A percentile compares a stretch with the other conserved stretches of the same genome.
Evolutionary conservation across 305 asterid species (phyloP).

Genomic region (Striga hermonthica): DNA sequence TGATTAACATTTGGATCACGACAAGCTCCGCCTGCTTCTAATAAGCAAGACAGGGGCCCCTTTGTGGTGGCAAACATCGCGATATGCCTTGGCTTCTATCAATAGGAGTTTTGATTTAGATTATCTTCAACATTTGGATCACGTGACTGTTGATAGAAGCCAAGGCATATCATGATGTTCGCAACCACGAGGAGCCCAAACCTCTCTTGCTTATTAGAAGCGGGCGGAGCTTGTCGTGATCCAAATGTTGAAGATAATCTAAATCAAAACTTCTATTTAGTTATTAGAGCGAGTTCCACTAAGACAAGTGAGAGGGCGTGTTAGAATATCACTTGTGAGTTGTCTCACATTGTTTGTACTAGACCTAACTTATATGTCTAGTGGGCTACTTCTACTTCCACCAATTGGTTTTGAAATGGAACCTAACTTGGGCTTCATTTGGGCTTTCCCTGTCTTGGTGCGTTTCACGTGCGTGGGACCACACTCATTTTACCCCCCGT

Average conservation of each 20-base stretch:
- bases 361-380: too few species aligned
- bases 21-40: neutral
- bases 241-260: neutral
- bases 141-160: constrained; percentile 41
- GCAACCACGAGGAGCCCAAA: constrained; percentile 37
- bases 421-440: too few species aligned
- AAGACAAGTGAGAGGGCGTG: neutral
- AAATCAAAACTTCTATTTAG: constrained; percentile 26
- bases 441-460: too few species aligned
- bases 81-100: constrained; percentile 44
- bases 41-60: constrained; percentile 34
- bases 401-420: too few species aligned
- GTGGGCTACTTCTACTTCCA: too few species aligned
- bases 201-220: constrained; percentile 30
- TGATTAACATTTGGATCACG: neutral
- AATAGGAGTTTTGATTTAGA: constrained; percentile 27
- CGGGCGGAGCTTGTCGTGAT: constrained; percentile 36
- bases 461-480: too few species aligned
- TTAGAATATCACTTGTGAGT: too few species aligned
- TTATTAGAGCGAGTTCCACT: constrained; percentile 23
- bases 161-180: constrained; percentile 45
- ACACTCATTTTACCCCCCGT: too few species aligned
- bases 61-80: constrained; percentile 41
- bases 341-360: too few species aligned
- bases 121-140: neutral